These are phyloP conservation scores for Gonapodya sp. DNA, from an alignment of 192 early-diverging fungal species.

Conservation along the genomic window DNA sequence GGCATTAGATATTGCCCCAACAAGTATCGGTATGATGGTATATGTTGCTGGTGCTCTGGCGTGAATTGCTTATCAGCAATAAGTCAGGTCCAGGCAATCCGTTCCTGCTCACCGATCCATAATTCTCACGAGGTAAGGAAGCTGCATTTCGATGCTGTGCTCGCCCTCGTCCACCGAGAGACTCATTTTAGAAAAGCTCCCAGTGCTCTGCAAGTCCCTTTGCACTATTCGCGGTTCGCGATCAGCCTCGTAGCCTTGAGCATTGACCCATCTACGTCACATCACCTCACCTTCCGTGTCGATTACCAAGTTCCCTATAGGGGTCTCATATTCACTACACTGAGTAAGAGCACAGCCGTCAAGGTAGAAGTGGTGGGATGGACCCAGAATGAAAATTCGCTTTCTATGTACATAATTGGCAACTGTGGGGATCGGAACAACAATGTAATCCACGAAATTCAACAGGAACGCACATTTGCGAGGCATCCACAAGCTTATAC, in stretches of 20 bases:
- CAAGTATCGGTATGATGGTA: constrained; percentile 80
- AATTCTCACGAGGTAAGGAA: constrained; percentile 79
- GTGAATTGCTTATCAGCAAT: background rate
- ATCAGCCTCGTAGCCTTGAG: background rate
- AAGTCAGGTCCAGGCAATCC: background rate
- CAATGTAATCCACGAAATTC: too few species aligned
- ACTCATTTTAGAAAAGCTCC: constrained; percentile 59
- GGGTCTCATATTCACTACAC: constrained; percentile 70
- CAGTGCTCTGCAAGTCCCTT: constrained; percentile 47
- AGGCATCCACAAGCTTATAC: constrained; percentile 60
- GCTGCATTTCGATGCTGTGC: constrained; percentile 96
- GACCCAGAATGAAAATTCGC: constrained; percentile 86
- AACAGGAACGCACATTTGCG: constrained; percentile 38
- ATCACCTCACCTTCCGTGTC: constrained; percentile 46
- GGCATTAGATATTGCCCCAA: constrained; percentile 56
- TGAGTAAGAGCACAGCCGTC: constrained; percentile 66
- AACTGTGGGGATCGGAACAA: too few species aligned
- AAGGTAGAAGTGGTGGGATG: constrained; percentile 83
- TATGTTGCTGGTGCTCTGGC: constrained; percentile 39
- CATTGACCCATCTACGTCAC: background rate
- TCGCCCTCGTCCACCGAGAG: constrained; percentile 70
- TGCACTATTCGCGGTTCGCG: background rate
- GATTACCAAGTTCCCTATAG: constrained; percentile 69
- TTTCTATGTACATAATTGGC: constrained; percentile 40
- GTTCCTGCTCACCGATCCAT: constrained; percentile 47